These are phyloP conservation scores for Melaleuca alternifolia DNA, from an alignment of 345 rosid genomes.

Conservation along the genomic window DNA sequence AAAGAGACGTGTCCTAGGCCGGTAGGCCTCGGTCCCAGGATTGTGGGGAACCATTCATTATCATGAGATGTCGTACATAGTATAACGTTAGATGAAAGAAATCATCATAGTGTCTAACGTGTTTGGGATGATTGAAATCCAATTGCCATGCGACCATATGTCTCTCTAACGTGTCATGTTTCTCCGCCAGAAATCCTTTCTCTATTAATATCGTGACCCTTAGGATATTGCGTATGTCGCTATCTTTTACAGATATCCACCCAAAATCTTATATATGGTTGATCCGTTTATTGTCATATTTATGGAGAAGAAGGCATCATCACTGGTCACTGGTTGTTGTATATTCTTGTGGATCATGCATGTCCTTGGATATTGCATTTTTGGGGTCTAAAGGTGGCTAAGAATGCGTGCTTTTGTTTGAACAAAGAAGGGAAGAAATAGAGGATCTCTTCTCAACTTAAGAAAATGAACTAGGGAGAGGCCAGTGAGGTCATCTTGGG, in stretches of 20 bases:
- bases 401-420: too few species aligned
- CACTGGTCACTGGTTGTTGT: background rate
- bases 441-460: background rate
- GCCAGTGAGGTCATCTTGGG: background rate
- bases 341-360: background rate
- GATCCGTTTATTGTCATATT: background rate
- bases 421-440: background rate
- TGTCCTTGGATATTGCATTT: background rate
- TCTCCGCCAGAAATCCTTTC: background rate
- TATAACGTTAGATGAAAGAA: background rate
- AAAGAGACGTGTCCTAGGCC: background rate
- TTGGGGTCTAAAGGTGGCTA: background rate
- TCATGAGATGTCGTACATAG: background rate
- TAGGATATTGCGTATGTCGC: background rate
- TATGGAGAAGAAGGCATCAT: background rate
- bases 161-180: background rate
- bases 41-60: background rate
- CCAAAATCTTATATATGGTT: background rate
- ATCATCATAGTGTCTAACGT: accelerated
- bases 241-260: background rate
- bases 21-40: background rate
- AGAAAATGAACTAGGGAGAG: background rate
- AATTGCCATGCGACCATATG: background rate
- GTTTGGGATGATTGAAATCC: background rate
- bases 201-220: background rate